These are phyloP conservation scores for Metarhizium robertsii DNA, from an alignment of 2,329 filamentous ascomycete species.

Conservation along the genomic window DNA sequence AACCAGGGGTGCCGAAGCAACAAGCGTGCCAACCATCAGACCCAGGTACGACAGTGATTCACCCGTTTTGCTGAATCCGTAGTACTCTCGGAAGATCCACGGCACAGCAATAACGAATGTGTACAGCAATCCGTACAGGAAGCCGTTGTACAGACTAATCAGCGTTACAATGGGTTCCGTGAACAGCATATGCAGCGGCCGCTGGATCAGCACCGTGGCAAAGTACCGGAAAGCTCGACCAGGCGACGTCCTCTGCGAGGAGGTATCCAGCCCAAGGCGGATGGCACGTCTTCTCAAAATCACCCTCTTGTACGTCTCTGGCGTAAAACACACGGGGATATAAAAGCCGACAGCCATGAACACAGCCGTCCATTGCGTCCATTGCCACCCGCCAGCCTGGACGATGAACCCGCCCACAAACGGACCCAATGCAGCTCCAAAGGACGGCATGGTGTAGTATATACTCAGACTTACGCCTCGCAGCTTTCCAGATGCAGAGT, in stretches of 20 bases:
- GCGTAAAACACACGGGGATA: slow-evolving; percentile 45
- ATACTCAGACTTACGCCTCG: slow-evolving; percentile 46
- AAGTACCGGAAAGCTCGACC: slow-evolving; percentile 17
- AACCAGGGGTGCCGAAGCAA: slow-evolving; percentile 26
- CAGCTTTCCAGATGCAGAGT: slow-evolving; percentile 28
- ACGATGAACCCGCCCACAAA: slow-evolving; percentile 60
- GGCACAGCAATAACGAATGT: slow-evolving; percentile 53
- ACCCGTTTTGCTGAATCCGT: slow-evolving; percentile 50
- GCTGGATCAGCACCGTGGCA: slow-evolving; percentile 38
- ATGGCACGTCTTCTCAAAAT: slow-evolving; percentile 42
- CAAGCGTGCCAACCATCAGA: slow-evolving; percentile 56
- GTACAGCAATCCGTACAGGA: slow-evolving; percentile 48
- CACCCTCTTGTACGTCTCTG: slow-evolving; percentile 53
- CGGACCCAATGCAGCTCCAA: slow-evolving; percentile 55
- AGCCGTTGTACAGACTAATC: slow-evolving; percentile 57
- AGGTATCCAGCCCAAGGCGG: slow-evolving; percentile 15
- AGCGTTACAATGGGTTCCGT: slow-evolving; percentile 61
- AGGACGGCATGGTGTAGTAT: slow-evolving; percentile 57
- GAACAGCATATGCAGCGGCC: slow-evolving; percentile 63
- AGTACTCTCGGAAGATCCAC: slow-evolving; percentile 53
- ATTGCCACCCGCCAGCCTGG: slow-evolving; percentile 56
- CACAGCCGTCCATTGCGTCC: slow-evolving; percentile 37
- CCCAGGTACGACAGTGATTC: slow-evolving; percentile 60
- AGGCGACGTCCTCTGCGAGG: slow-evolving; percentile 15
- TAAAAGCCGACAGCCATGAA: slow-evolving; percentile 35